Base-by-base conservation (phyloP, 495 filamentous ascomycete species). In the Lepraria neglecta region DNA sequence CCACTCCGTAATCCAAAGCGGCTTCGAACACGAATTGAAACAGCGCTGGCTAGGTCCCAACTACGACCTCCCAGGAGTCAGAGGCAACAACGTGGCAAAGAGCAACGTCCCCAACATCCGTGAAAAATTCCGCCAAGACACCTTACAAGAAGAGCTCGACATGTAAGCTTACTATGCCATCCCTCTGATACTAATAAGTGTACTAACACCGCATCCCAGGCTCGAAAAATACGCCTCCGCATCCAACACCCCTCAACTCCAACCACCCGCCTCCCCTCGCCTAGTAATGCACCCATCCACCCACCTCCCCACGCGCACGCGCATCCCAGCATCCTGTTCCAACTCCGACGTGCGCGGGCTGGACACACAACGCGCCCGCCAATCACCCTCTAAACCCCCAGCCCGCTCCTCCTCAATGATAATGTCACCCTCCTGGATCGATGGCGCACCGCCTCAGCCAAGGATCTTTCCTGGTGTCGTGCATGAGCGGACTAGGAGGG, bases 81-180 rank as follows among this genome's bases (percentile, higher is more conserved):
- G 75, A 46, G 95, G 94, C 7, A 98, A 97, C 65, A 85, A 84
- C 67, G 91, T 96, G 75, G 88, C 86, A 44, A 97, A 97, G 73
- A 95, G 89, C 61, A 98, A 98, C 71, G 90, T 98, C 4, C 94
- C 94, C 3, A 88, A 96, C 64, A 87, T 96, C 51, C 81, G 94
- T 59, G 89, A 94, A 72, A 87, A 86, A 54, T 98, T 91, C 68
- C 80, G 95, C 42, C 82, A 97, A 64, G 83, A 92, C 62, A 97
- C 92, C 2, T 75, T 91, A 67, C 69, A 84, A 45, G 85, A 90
- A 69, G 92, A 97, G 74, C 75, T 89, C 58, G 79, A 82, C 59
- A 88, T 97, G 94, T 95, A 71, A 75, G 85, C 74, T 60, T 52
- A 38, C 35, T 10, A 38, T 1, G 45, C 68, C 30, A 51, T 6